Evolutionary conservation across 2,329 filamentous ascomycete genomes (phyloP), one percentile per base, ranked within the genome.

Genomic region (Aspergillus versicolor): DNA sequence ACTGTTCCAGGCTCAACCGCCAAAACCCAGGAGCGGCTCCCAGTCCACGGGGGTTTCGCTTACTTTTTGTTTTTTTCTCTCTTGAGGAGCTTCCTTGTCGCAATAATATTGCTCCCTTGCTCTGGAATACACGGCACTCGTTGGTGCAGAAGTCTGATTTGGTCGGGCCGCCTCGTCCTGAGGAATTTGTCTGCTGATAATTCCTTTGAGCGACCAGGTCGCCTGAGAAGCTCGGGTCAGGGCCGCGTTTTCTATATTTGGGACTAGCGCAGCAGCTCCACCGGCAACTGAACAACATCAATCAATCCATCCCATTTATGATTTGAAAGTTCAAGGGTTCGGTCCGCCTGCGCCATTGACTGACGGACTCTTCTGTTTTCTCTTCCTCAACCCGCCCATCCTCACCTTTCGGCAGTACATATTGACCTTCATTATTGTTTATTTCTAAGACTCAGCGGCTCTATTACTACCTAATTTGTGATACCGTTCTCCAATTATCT

Each of bases 171-270:
- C 8, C 27, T 30, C 27, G 27, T 30, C 9, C 27, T 11, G 9
- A 11, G 27, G 27, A 30, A 30, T 30, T 30, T 30, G 27, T 8
- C 27, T 30, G 27, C 27, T 30, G 27, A 30, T 34, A 47, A 27
- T 21, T 30, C 13, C 27, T 30, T 44, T 17, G 30, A 34, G 12
- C 44, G 44, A 27, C 44, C 44, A 47, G n/a, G 13, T 30, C 27
- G 27, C 27, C 34, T 37, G 34, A n/a, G 12, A 37, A 37, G 34
- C 34, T 40, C 34, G 32, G 47, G 15, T 34, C 45, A 49, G 47
- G 47, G 47, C 47, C 47, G 42, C 51, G 13, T 53, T 53, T 53
- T 53, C 53, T 55, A 55, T 55, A 55, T 55, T 55, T 55, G 53
- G 53, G 46, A 55, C 46, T 52, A 47, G 48, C 52, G 44, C 27